Evolutionary conservation across 2,329 filamentous ascomycete species (phyloP).

Genomic region (Alternaria sp.): DNA sequence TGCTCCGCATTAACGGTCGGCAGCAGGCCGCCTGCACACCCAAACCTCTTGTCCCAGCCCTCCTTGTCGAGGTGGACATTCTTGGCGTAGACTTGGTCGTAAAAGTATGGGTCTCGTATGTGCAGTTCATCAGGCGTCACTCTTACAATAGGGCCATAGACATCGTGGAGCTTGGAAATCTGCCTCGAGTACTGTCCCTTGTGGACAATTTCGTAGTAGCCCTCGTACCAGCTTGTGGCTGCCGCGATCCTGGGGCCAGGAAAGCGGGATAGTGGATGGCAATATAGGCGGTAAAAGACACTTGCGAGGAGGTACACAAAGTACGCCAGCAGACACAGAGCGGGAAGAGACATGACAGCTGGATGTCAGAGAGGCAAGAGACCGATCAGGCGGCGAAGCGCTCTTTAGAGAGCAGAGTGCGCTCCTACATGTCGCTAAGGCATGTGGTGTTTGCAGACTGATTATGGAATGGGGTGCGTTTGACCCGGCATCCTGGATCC

Average conservation of each 20-base stretch:
- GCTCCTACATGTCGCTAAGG: background rate
- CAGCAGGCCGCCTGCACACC: conserved; percentile 35
- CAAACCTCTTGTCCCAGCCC: conserved; percentile 45
- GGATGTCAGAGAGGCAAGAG: background rate
- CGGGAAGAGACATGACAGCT: conserved; percentile 14
- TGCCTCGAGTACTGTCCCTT: conserved; percentile 42
- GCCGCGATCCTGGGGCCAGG: conserved; percentile 51
- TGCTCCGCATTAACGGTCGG: conserved; percentile 35
- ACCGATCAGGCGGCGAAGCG: background rate
- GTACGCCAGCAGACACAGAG: conserved; percentile 15
- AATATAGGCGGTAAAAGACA: conserved; percentile 49
- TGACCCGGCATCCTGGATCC: conserved; percentile 1
- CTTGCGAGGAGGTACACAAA: conserved; percentile 27
- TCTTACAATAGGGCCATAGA: conserved; percentile 50
- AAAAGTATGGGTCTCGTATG: conserved; percentile 51
- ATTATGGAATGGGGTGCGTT: background rate
- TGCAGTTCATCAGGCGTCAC: conserved; percentile 54
- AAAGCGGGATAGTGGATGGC: conserved; percentile 54
- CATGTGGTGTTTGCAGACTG: background rate
- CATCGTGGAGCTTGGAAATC: conserved; percentile 40
- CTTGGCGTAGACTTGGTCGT: conserved; percentile 44
- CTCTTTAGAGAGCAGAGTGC: conserved; percentile 2
- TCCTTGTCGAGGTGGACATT: conserved; percentile 42
- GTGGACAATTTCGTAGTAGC: conserved; percentile 43
- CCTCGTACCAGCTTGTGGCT: conserved; percentile 43